Base-by-base conservation (phyloP, 345 rosid genomes). In the Syzygium grande region DNA sequence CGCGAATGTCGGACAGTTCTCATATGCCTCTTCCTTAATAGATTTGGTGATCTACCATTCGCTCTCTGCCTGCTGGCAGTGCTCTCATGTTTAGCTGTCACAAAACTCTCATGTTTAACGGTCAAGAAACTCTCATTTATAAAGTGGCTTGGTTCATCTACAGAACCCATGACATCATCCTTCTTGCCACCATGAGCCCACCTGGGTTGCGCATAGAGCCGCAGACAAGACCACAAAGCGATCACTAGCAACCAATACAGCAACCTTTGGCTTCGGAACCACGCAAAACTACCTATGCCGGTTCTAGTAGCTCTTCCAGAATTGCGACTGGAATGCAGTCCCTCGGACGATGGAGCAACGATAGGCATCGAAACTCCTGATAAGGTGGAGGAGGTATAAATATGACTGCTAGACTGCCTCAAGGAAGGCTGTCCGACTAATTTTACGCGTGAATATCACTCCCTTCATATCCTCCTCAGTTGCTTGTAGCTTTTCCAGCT, bases 201-300 rank as follows among this genome's bases (percentile, higher is more conserved):
- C 89, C 94, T 91, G 78, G 99, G 96, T 93, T 97, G 99, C 25
- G 93, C 95, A 89, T 94, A 95, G 87, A 97, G 95, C 80, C 96
- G 98, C 88, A 97, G 98, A 90, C 94, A 97, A 84, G 98, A 89
- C 98, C 98, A 97, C 21, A 95, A 94, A 90, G 98, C 92, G 53
- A 97, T 96, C 91, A 96, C 91, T 86, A 97, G 98, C 87, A 97
- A 89, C 99, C 99, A 97, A 80, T 93, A 96, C 56, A 96, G 89
- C 88, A 96, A 79, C 6, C 96, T 92, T 90, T 90, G 93, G 88
- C 93, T 96, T 68, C 96, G 92, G 91, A 94, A 93, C 96, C 95
- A 95, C 87, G 91, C 96, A 54, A 90, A 63, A 77, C 88, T 89
- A 88, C 92, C 94, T 19, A 91, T 92, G 90, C 87, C 11, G 86